Base-by-base conservation (phyloP, 306 rosid species). In the Arachis stenosperma region DNA sequence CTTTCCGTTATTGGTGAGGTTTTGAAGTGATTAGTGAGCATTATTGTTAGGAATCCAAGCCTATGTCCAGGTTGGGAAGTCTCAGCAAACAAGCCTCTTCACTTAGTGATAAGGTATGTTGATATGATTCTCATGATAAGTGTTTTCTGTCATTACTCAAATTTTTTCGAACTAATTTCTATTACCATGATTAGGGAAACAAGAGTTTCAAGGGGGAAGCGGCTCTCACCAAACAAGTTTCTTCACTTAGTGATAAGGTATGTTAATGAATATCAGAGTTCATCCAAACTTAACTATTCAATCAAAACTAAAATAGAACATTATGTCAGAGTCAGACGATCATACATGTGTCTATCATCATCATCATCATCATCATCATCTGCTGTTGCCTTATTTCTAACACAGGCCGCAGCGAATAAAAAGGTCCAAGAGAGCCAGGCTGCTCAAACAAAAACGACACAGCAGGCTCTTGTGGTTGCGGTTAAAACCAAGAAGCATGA, bases 191-290 rank as follows among this genome's bases (percentile, higher is more conserved):
- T 42, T 39, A 88, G 95, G 88, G 37, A 39, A 27, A 9, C 37
- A 57, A 73, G 55, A 41, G 74, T 46, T 56, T 57, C 68, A 27
- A 55, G 47, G 3, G 29, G 51, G 86, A 80, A 43, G 75, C 39
- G 47, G 40, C 54, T 67, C 56, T 14, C 51, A 30, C 70, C 27
- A 5, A 77, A 13, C 52, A 75, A 46, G 44, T 30, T 63, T n/a
- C 88, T 70, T 78, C 88, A 10, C 61, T 78, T 78, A 36, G 4
- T 53, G 81, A 81, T 58, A 86, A 79, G 75, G 92, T 92, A 73
- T 56, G 59, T 30, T 42, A 48, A 67, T 22, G 27, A 22, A 22
- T 66, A 59, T 75, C 75, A 65, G 83, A 57, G 62, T 81, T 66
- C 30, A 29, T 33, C 33, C 27, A 22, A 33, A 7, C 17, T 42